Conservation (phyloP, 306 rosid species). For the Purshia tridentata region DNA sequence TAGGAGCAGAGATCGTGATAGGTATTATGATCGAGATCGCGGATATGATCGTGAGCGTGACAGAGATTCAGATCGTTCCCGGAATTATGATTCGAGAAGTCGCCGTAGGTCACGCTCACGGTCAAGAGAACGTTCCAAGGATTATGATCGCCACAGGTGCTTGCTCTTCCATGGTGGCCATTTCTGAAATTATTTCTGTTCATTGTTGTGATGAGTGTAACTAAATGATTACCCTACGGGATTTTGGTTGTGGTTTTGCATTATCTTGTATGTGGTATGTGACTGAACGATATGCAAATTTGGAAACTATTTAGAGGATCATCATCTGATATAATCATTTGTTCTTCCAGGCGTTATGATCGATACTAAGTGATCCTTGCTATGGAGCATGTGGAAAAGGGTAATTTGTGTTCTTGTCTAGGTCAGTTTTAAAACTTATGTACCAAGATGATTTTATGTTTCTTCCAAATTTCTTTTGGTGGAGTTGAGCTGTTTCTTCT, state of each 20-base stretch:
- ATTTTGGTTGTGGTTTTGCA: not conserved
- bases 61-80: slow-evolving; percentile 66
- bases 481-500: slow-evolving; percentile 40
- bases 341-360: slow-evolving; percentile 70
- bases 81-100: slow-evolving; percentile 66
- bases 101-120: slow-evolving; percentile 83
- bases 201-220: too few relatives aligned
- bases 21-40: slow-evolving; percentile 80
- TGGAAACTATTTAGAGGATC: not conserved
- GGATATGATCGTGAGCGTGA: slow-evolving; percentile 72
- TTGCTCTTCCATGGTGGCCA: not conserved
- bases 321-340: slow-evolving; percentile 14
- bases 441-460: slow-evolving; percentile 38
- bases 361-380: slow-evolving; percentile 51
- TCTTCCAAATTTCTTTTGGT: slow-evolving; percentile 15
- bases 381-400: slow-evolving; percentile 28
- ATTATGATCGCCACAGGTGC: slow-evolving; percentile 92
- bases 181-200: not conserved
- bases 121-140: slow-evolving; percentile 76
- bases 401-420: slow-evolving; percentile 36
- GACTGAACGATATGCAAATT: not conserved
- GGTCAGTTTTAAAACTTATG: slow-evolving; percentile 47
- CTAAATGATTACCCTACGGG: not conserved
- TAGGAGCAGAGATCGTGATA: slow-evolving; percentile 84
- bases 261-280: not conserved